Evolutionary conservation across 371 early-diverging fungal species (phyloP).

Genomic region (Apophysomyces ossiformis): DNA sequence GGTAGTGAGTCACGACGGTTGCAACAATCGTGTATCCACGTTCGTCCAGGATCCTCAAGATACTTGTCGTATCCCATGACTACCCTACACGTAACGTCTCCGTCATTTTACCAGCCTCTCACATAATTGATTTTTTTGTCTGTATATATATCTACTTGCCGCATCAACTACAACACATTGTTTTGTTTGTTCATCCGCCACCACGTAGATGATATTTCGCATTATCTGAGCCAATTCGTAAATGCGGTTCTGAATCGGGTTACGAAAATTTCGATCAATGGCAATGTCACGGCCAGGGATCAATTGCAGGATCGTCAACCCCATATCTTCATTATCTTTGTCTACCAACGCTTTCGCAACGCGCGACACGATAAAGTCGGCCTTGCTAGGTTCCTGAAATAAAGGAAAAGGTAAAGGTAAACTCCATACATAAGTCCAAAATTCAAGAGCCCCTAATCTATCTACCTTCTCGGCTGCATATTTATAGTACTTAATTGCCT

Average conservation of each 20-base stretch:
- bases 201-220: slow-evolving; percentile 83
- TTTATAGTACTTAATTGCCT: slow-evolving; percentile 65
- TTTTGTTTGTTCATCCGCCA: slow-evolving; percentile 67
- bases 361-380: slow-evolving; percentile 51
- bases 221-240: slow-evolving; percentile 80
- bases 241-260: slow-evolving; percentile 76
- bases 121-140: not conserved
- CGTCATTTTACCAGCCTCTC: slow-evolving; percentile 17
- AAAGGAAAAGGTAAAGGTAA: not conserved
- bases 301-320: slow-evolving; percentile 69
- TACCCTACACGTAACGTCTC: slow-evolving; percentile 20
- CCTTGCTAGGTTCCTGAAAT: slow-evolving; percentile 55
- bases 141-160: slow-evolving; percentile 27
- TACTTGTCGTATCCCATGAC: slow-evolving; percentile 91
- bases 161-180: slow-evolving; percentile 85
- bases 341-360: slow-evolving; percentile 60
- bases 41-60: slow-evolving; percentile 62
- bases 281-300: slow-evolving; percentile 76
- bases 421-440: not conserved
- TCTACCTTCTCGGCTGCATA: slow-evolving; percentile 52
- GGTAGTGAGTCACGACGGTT: slow-evolving; percentile 78
- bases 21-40: slow-evolving; percentile 72
- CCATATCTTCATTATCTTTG: slow-evolving; percentile 60
- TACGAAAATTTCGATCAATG: slow-evolving; percentile 40
- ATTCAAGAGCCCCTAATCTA: not conserved